Base-by-base conservation (phyloP, 2,329 filamentous ascomycete genomes). In the Colletotrichum gigasporum region DNA sequence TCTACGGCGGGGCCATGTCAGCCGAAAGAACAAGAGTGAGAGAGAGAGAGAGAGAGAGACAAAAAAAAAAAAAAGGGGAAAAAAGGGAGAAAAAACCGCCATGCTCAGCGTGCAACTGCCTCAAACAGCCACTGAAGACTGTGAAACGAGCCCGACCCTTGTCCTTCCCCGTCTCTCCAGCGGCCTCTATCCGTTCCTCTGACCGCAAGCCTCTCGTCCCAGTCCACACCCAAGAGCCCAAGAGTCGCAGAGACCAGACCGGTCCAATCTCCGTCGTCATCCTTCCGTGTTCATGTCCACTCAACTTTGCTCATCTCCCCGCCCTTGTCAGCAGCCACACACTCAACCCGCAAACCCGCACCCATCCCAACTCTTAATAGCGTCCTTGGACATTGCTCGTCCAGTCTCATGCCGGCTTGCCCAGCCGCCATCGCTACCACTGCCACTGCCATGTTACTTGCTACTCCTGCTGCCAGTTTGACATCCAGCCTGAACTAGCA, bases 31-130 rank as follows among this genome's bases (percentile, higher is more conserved):
- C n/a, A n/a, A n/a, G n/a, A n/a, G n/a, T n/a, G n/a, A n/a, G n/a
- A n/a, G n/a, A n/a, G n/a, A n/a, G n/a, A n/a, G n/a, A n/a, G n/a
- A n/a, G n/a, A n/a, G n/a, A n/a, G n/a, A n/a, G n/a, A n/a, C n/a
- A n/a, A n/a, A n/a, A n/a, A n/a, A n/a, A n/a, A n/a, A n/a, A n/a
- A n/a, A n/a, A n/a, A n/a, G n/a, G n/a, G n/a, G n/a, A n/a, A n/a
- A n/a, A n/a, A n/a, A n/a, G n/a, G n/a, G n/a, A n/a, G n/a, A 18
- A 37, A 8, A 10, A 28, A 56, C 41, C 37, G 28, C 32, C 48
- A 44, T 55, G 62, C 62, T 50, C 28, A 48, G 56, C 56, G 62
- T 64, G 56, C 62, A 64, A 56, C 34, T 42, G 62, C 62, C 61
- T 64, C 62, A 64, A 64, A 64, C 62, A 47, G 28, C 62, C 62